Conservation (phyloP, 108 stramenopile species). For the Tribonema minus region DNA sequence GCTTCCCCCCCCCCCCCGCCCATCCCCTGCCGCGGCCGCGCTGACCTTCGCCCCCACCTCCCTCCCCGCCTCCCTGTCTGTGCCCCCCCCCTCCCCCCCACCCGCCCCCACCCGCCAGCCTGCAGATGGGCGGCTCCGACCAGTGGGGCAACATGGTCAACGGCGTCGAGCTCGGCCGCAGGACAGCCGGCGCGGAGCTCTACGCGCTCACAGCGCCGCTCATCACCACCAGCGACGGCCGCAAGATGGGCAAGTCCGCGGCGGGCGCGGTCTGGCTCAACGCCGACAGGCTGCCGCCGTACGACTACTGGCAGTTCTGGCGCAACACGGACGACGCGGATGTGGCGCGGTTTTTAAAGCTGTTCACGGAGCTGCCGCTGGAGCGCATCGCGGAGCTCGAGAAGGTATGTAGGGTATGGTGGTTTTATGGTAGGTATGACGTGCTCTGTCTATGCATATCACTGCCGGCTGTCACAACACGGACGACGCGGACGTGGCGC, state of each 20-base stretch:
- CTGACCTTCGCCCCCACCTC: too few relatives aligned
- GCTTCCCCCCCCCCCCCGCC: too few relatives aligned
- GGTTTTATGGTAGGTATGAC: background rate
- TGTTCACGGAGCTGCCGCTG: slow-evolving; percentile 85
- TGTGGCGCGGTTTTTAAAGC: slow-evolving; percentile 83
- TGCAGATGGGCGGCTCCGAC: slow-evolving; percentile 95
- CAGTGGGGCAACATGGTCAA: slow-evolving; percentile 98
- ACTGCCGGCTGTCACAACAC: too few relatives aligned
- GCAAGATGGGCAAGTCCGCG: slow-evolving; percentile 98
- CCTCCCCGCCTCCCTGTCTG: too few relatives aligned
- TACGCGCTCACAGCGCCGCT: slow-evolving; percentile 94
- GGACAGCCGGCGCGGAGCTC: slow-evolving; percentile 72
- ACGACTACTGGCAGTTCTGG: slow-evolving; percentile 99
- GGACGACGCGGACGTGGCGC: slow-evolving; percentile 81
- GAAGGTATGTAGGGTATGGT: background rate
- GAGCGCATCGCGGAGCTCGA: slow-evolving; percentile 63
- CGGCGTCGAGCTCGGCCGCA: slow-evolving; percentile 85
- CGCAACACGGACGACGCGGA: slow-evolving; percentile 88
- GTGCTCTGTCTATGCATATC: background rate
- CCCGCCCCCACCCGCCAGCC: too few relatives aligned
- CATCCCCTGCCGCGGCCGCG: too few relatives aligned
- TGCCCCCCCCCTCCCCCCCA: too few relatives aligned
- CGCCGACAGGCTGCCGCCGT: slow-evolving; percentile 75
- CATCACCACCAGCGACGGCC: slow-evolving; percentile 91
- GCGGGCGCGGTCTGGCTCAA: slow-evolving; percentile 95